Evolutionary conservation across 2,329 filamentous ascomycete genomes (phyloP).

Genomic region (Hirsutella thompsonii): DNA sequence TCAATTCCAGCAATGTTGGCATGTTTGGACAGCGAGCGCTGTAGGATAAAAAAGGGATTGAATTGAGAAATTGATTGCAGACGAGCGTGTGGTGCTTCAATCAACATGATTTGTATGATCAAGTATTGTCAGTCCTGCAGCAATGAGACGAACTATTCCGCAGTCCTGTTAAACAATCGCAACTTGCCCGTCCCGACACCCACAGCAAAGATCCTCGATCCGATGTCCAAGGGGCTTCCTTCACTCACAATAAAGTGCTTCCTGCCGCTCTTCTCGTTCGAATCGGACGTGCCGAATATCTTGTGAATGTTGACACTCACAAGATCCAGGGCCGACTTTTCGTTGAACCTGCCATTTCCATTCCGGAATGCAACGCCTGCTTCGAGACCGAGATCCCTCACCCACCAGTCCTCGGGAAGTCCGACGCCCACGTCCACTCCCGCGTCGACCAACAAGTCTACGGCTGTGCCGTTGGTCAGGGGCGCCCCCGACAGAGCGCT

Average conservation of each 20-base stretch:
- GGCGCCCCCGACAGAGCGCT: slow-evolving; percentile 51
- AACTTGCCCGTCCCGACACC: slow-evolving; percentile 13
- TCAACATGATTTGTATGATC: no score
- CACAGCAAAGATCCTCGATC: slow-evolving; percentile 40
- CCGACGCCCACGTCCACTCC: slow-evolving; percentile 47
- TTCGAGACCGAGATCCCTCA: slow-evolving; percentile 44
- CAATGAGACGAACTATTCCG: no score
- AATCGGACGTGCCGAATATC: slow-evolving; percentile 36
- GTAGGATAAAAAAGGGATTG: no score
- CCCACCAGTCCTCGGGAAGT: slow-evolving; percentile 47
- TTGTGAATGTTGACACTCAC: slow-evolving; percentile 44
- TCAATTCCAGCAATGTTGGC: no score
- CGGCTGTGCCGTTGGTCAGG: slow-evolving; percentile 49
- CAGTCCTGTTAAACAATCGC: no score
- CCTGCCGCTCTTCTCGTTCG: slow-evolving; percentile 9
- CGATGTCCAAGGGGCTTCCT: slow-evolving; percentile 49
- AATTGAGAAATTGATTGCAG: no score
- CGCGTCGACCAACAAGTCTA: slow-evolving; percentile 43
- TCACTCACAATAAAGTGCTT: slow-evolving; percentile 50
- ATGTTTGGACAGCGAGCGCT: no score
- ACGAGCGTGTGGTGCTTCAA: no score
- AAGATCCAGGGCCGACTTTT: slow-evolving; percentile 42
- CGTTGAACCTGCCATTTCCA: slow-evolving; percentile 35
- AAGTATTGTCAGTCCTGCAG: no score
- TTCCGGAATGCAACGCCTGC: slow-evolving; percentile 49